These are phyloP conservation scores for Hortaea sp. DNA, from an alignment of 2,329 filamentous ascomycete genomes.

Conservation along the genomic window DNA sequence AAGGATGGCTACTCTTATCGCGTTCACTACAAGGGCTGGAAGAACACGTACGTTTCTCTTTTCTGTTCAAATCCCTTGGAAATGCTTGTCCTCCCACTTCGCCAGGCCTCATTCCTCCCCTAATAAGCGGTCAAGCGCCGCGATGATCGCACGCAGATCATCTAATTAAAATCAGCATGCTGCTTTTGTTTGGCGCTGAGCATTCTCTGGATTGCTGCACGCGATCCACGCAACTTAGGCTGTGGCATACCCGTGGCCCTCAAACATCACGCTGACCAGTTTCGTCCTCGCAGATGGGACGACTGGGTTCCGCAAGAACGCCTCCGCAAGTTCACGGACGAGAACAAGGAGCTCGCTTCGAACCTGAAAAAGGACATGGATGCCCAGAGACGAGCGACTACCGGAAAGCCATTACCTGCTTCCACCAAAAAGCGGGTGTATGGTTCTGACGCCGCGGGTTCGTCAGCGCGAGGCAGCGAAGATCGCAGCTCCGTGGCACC, in stretches of 20 bases:
- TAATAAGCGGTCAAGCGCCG: not conserved
- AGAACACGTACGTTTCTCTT: constrained; percentile 63
- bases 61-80: not conserved
- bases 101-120: not conserved
- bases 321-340: constrained; percentile 85
- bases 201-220: too few relatives aligned
- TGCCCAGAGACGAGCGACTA: constrained; percentile 41
- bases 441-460: constrained; percentile 44
- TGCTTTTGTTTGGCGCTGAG: too few relatives aligned
- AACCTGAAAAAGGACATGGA: constrained; percentile 62
- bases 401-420: constrained; percentile 29
- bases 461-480: constrained; percentile 64
- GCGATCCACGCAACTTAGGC: too few relatives aligned
- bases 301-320: constrained; percentile 95
- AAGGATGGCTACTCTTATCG: constrained; percentile 74
- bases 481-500: constrained; percentile 58
- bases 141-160: not conserved
- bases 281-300: constrained; percentile 61
- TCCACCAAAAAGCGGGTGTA: constrained; percentile 45
- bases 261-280: constrained; percentile 3
- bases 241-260: too few relatives aligned
- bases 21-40: constrained; percentile 99
- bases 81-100: not conserved
- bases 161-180: not conserved
- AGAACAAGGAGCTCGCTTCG: constrained; percentile 81